These are phyloP conservation scores for Avena insularis DNA, from an alignment of 176 grass and related monocot genomes.

Conservation along the genomic window DNA sequence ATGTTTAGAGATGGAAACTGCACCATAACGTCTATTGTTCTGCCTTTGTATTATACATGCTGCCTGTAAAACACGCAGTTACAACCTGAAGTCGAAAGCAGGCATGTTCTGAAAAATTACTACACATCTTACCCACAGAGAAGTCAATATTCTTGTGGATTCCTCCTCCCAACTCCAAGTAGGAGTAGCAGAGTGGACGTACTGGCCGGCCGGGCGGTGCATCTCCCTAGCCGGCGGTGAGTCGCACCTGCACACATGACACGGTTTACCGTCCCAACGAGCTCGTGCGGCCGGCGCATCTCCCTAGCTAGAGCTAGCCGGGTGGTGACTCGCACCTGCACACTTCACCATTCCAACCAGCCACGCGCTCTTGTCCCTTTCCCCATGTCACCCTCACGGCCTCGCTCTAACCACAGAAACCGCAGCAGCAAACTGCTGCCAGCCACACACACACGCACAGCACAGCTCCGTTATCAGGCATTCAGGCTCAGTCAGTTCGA, in stretches of 20 bases:
- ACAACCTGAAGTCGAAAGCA: neutral
- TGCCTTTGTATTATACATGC: too few species aligned
- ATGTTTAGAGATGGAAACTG: too few species aligned
- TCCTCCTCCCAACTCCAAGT: neutral
- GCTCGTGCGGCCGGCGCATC: neutral
- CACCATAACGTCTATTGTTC: too few species aligned
- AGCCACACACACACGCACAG: neutral
- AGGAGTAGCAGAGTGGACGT: neutral
- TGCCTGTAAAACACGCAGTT: too few species aligned
- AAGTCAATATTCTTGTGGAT: neutral
- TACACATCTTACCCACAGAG: neutral
- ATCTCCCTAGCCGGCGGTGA: too few species aligned
- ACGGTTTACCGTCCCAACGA: too few species aligned
- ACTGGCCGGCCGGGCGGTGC: neutral
- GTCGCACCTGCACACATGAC: too few species aligned
- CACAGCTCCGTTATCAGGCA: neutral
- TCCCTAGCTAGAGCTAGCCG: too few species aligned
- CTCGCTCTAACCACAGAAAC: neutral
- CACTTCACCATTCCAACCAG: neutral
- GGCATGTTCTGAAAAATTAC: neutral
- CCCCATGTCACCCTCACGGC: neutral
- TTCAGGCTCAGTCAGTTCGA: too few species aligned
- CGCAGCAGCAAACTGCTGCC: constrained; percentile 22
- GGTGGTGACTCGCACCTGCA: neutral
- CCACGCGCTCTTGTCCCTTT: neutral